phyloP scores from a whole-genome alignment of 305 asterid genomes.

The Rubia occidens region DNA sequence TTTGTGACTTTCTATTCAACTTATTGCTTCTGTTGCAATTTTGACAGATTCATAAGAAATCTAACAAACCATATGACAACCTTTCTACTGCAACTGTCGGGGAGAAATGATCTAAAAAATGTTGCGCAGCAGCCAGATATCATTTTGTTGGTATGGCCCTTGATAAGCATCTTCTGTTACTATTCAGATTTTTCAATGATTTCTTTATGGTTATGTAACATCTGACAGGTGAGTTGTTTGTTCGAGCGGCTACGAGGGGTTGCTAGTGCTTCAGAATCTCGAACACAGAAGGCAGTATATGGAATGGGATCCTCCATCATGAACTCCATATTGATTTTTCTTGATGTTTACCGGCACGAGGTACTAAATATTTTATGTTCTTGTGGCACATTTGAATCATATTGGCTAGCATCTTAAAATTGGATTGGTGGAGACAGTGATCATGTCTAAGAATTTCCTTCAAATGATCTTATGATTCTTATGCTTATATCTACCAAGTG shows the following conservation, averaged over 20 bases:
- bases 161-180: background rate
- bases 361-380: constrained; percentile 24
- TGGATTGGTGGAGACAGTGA: background rate
- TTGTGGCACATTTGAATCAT: background rate
- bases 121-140: constrained; percentile 81
- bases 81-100: constrained; percentile 62
- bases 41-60: constrained; percentile 53
- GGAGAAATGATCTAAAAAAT: constrained; percentile 59
- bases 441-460: background rate
- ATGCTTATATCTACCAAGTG: background rate
- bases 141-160: constrained; percentile 52
- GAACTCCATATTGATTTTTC: constrained; percentile 62
- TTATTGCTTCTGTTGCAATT: constrained; percentile 18
- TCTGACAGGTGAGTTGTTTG: constrained; percentile 70
- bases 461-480: background rate
- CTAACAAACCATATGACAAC: constrained; percentile 63
- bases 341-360: constrained; percentile 84
- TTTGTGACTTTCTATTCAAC: constrained; percentile 15
- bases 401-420: background rate
- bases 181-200: background rate
- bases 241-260: constrained; percentile 98
- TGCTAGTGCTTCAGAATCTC: constrained; percentile 88
- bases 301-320: constrained; percentile 68
- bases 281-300: constrained; percentile 76
- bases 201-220: constrained; percentile 19